phyloP scores from a whole-genome alignment of 805 yeast genomes.

The Candida qinlingensis region DNA sequence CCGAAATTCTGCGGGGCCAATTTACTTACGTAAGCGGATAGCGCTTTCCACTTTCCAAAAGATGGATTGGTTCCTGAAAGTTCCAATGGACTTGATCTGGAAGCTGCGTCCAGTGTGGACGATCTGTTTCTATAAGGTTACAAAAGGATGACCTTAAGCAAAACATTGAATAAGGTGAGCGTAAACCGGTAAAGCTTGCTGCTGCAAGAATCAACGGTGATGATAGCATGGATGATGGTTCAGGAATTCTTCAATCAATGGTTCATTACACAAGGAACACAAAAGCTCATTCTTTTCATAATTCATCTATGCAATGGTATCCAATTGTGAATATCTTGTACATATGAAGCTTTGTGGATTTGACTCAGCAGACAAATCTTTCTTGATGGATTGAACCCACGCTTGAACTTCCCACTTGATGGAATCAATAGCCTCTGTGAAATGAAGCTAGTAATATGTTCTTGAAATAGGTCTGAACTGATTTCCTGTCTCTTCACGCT shows the following conservation, averaged over 20 bases:
- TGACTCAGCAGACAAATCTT: slow-evolving; percentile 76
- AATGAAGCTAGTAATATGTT: slow-evolving; percentile 81
- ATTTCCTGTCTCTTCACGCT: slow-evolving; percentile 56
- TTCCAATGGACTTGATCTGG: no score
- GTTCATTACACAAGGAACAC: slow-evolving; percentile 78
- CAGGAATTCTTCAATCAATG: slow-evolving; percentile 62
- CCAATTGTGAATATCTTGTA: slow-evolving; percentile 81
- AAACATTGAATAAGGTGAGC: no score
- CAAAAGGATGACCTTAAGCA: no score
- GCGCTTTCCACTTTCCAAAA: no score
- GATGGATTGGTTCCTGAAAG: no score
- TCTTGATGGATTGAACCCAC: slow-evolving; percentile 71
- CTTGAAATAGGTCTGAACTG: slow-evolving; percentile 64
- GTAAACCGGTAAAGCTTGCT: no score
- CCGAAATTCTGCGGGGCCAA: no score
- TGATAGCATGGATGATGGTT: no score
- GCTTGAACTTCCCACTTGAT: slow-evolving; percentile 95
- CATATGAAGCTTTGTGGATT: slow-evolving; percentile 95
- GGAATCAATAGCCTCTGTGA: slow-evolving; percentile 91
- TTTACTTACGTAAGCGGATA: no score
- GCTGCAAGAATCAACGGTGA: no score
- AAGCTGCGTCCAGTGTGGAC: no score
- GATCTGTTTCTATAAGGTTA: no score
- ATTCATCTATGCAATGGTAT: slow-evolving; percentile 76
- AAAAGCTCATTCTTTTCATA: slow-evolving; percentile 76